Conservation (phyloP, 1,139 yeast genomes). For the Blastobotrys capitulatus region DNA sequence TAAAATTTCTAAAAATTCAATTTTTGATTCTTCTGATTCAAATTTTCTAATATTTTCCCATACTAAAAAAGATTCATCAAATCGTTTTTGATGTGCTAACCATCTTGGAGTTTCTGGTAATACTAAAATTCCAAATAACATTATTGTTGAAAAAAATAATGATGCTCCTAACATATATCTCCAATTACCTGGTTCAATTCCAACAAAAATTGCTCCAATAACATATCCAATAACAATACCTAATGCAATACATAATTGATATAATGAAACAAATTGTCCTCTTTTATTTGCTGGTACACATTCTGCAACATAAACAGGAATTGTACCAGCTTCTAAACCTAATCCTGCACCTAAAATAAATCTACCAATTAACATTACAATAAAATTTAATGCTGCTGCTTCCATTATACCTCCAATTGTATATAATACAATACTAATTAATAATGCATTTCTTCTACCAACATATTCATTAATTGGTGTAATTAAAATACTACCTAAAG, state of each 20-base stretch:
- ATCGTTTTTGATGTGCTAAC: slow-evolving; percentile 48
- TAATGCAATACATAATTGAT: slow-evolving; percentile 53
- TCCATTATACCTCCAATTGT: slow-evolving; percentile 52
- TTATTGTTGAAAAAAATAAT: slow-evolving; percentile 47
- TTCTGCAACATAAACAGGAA: slow-evolving; percentile 54
- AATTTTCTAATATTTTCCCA: slow-evolving; percentile 50
- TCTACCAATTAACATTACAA: slow-evolving; percentile 51
- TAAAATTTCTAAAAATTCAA: slow-evolving; percentile 49
- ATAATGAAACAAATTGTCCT: slow-evolving; percentile 51
- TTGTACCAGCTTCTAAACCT: slow-evolving; percentile 58
- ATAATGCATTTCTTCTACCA: slow-evolving; percentile 49
- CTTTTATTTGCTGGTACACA: slow-evolving; percentile 50
- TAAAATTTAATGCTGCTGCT: slow-evolving; percentile 42
- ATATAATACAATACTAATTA: slow-evolving; percentile 50
- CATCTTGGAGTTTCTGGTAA: slow-evolving; percentile 71
- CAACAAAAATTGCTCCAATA: slow-evolving; percentile 50
- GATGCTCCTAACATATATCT: slow-evolving; percentile 57
- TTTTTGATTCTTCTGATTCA: slow-evolving; percentile 35
- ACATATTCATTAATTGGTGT: slow-evolving; percentile 36
- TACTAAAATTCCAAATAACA: slow-evolving; percentile 44
- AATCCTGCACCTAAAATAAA: slow-evolving; percentile 53
- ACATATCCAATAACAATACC: slow-evolving; percentile 57
- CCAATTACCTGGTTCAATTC: slow-evolving; percentile 49
- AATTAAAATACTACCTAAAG: slow-evolving; percentile 26
- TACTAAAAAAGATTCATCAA: slow-evolving; percentile 49